phyloP scores from a whole-genome alignment of 2,329 filamentous ascomycete species.

The Lojkania enalia region DNA sequence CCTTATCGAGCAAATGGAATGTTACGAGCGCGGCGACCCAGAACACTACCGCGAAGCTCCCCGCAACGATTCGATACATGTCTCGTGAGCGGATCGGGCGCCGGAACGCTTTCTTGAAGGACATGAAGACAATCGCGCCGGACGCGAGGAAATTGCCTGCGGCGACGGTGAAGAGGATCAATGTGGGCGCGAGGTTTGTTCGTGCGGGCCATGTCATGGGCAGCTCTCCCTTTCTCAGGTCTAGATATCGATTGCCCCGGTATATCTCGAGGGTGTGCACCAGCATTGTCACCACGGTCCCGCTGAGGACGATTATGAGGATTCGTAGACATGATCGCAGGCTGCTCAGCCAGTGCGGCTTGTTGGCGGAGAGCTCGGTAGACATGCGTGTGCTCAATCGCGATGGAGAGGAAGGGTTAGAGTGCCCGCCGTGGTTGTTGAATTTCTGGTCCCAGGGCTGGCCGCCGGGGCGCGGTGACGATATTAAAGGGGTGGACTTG shows the following conservation, averaged over 20 bases:
- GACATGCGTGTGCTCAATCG: constrained; percentile 33
- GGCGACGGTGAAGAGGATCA: constrained; percentile 39
- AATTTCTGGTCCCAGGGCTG: constrained; percentile 22
- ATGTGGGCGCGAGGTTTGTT: constrained; percentile 42
- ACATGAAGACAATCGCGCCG: constrained; percentile 35
- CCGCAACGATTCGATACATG: constrained; percentile 39
- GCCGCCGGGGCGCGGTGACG: constrained; percentile 19
- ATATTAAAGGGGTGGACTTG: background rate
- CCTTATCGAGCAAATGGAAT: constrained; percentile 39
- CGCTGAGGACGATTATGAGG: constrained; percentile 42
- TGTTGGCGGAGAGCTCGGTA: constrained; percentile 30
- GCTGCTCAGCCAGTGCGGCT: constrained; percentile 41
- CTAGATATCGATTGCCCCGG: constrained; percentile 39
- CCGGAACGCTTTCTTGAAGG: constrained; percentile 39
- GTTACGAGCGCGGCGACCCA: constrained; percentile 38
- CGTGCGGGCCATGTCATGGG: constrained; percentile 44
- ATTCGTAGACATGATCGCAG: constrained; percentile 42
- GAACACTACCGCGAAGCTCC: constrained; percentile 38
- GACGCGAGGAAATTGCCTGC: constrained; percentile 40
- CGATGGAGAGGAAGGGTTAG: too few species aligned
- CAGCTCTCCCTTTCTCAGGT: constrained; percentile 41
- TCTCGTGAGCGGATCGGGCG: constrained; percentile 40
- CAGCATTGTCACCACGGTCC: constrained; percentile 40
- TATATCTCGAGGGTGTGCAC: constrained; percentile 43
- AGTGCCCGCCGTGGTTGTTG: constrained; percentile 24